Evolutionary conservation across 2,329 filamentous ascomycete genomes (phyloP).

Genomic region (Laburnicola sp.): DNA sequence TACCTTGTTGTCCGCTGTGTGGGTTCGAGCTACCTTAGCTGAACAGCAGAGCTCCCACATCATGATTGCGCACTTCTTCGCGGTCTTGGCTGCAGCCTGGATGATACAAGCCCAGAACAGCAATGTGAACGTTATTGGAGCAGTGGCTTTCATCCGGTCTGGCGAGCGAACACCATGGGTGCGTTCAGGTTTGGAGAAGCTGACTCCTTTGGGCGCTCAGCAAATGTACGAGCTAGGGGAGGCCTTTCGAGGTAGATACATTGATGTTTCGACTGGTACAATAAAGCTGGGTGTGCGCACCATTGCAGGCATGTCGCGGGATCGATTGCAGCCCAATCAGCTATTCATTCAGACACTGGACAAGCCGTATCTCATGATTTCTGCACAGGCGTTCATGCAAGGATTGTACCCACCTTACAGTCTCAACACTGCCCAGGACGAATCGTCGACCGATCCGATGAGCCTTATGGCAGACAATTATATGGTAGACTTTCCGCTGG

Average conservation of each 20-base stretch:
- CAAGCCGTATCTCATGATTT: slow-evolving; percentile 53
- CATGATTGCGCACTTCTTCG: slow-evolving; percentile 34
- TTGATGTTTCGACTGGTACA: slow-evolving; percentile 36
- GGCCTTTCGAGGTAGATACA: slow-evolving; percentile 58
- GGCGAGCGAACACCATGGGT: slow-evolving; percentile 58
- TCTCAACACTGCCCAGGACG: slow-evolving; percentile 29
- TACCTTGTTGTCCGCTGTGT: slow-evolving; percentile 7
- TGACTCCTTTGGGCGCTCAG: slow-evolving; percentile 60
- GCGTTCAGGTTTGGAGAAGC: slow-evolving; percentile 30
- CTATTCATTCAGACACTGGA: slow-evolving; percentile 54
- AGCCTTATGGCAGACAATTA: slow-evolving; percentile 55
- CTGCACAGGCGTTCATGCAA: slow-evolving; percentile 64
- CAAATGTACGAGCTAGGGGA: slow-evolving; percentile 56
- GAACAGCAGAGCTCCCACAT: slow-evolving; percentile 3
- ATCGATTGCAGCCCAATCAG: slow-evolving; percentile 51
- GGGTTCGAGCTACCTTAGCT: slow-evolving; percentile 5
- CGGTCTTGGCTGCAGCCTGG: slow-evolving; percentile 31
- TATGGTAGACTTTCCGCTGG: slow-evolving; percentile 52
- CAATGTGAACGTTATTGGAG: slow-evolving; percentile 46
- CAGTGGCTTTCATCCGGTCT: slow-evolving; percentile 58
- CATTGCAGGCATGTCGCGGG: slow-evolving; percentile 49
- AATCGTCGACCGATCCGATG: slow-evolving; percentile 32
- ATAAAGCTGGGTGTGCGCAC: slow-evolving; percentile 30
- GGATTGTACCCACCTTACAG: slow-evolving; percentile 60
- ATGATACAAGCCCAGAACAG: slow-evolving; percentile 24